Base-by-base conservation (phyloP, 2,329 filamentous ascomycete genomes). In the Paraphoma chrysanthemicola region DNA sequence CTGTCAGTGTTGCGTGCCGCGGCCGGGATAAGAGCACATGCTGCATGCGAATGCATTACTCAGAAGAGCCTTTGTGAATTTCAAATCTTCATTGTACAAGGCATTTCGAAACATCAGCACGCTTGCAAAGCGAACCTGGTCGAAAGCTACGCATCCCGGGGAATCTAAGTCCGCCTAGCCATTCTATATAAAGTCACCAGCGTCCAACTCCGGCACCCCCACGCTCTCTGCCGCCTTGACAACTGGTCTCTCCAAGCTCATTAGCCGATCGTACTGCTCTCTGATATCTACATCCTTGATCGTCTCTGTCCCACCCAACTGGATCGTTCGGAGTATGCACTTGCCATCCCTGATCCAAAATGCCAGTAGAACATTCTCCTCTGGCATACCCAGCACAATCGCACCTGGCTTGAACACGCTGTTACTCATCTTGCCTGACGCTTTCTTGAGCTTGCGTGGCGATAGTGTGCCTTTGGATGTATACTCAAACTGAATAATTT, bases 401-500 rank as follows among this genome's bases (percentile, higher is more conserved):
- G 67, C 63, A 5, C 73, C 70, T 1, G 73, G 73, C 38, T 71
- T 73, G 54, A 77, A 77, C 8, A 69, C 70, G 3, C 66, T 66
- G 12, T 58, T 66, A 51, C 62, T 65, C 12, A 77, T 74, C 53
- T 72, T 74, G n/a, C 60, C 56, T 1, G 69, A 58, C 6, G 68
- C 63, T 48, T 73, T 74, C 47, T 73, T 77, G 38, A 76, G 55
- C 49, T 67, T 70, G 9, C 64, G 64, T 1, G 68, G 64, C 10
- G 62, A 68, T 6, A 76, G 59, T 4, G 57, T 59, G 4, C 68
- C 68, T 51, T 67, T 70, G 41, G 68, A 44, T 18, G 64, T 74
- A 50, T 70, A 70, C 43, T 76, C 69, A 47, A 74, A 75, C 45
- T 76, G 59, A 31, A 74, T 69, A n/a, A 76, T 69, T 42, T 77